A percentile compares a stretch with the other conserved stretches of the same genome.
These are phyloP conservation scores for Lenwebbia sp. DNA, from an alignment of 345 rosid species.

Conservation along the genomic window DNA sequence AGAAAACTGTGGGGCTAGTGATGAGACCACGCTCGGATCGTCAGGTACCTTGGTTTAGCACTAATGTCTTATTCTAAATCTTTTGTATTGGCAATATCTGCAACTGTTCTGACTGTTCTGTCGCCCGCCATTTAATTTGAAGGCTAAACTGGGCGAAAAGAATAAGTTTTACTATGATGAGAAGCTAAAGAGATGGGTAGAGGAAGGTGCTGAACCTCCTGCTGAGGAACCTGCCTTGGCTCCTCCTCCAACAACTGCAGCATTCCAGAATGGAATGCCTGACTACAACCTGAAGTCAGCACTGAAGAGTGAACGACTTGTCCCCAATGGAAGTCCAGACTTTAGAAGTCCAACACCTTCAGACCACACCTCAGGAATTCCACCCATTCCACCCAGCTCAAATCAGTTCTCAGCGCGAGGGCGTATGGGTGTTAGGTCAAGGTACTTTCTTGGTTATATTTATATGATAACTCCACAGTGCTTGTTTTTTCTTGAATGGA, in stretches of 20 bases:
- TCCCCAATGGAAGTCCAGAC: conserved; percentile 38
- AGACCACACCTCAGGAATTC: conserved; percentile 60
- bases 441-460: conserved; percentile 26
- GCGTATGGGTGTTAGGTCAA: conserved; percentile 75
- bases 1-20: conserved; percentile 79
- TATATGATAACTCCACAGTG: neutral
- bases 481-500: neutral
- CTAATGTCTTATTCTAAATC: neutral
- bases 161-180: conserved; percentile 91
- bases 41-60: conserved; percentile 39
- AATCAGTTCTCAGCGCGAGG: conserved; percentile 95
- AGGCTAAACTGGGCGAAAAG: conserved; percentile 92
- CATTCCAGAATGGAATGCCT: conserved; percentile 53
- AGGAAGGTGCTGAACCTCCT: conserved; percentile 86
- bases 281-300: conserved; percentile 60
- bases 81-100: neutral
- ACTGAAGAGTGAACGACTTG: conserved; percentile 37
- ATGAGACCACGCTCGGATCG: conserved; percentile 59
- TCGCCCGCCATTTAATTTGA: neutral
- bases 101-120: neutral
- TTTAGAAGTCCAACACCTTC: conserved; percentile 29
- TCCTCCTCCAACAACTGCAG: conserved; percentile 77
- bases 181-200: conserved; percentile 96
- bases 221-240: conserved; percentile 72
- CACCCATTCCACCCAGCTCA: conserved; percentile 67